A percentile compares a stretch with the other conserved stretches of the same genome.
Conservation (phyloP, 352 stramenopile genomes). For the Pythium dissimile region DNA sequence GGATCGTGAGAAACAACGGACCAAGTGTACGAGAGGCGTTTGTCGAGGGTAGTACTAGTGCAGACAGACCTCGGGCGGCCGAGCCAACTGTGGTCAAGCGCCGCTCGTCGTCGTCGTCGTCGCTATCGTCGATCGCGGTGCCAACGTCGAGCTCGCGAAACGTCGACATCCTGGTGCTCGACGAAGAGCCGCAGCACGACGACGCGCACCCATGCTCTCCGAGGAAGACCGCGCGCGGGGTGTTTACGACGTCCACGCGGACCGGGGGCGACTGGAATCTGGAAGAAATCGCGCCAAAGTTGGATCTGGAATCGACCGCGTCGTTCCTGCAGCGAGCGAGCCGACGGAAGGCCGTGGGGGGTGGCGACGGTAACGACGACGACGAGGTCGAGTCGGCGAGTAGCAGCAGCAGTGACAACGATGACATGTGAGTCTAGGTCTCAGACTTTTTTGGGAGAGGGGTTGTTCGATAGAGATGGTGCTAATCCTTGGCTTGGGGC, state of each 20-base stretch:
- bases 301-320: conserved; percentile 43
- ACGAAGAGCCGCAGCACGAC: conserved; percentile 28
- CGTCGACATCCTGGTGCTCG: conserved; percentile 60
- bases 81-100: conserved; percentile 2
- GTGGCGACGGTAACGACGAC: conserved; percentile 3
- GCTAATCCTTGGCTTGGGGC: neutral
- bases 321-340: conserved; percentile 21
- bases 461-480: too few relatives aligned
- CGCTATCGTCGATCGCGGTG: neutral
- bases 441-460: too few relatives aligned
- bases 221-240: conserved; percentile 42
- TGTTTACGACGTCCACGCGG: conserved; percentile 33
- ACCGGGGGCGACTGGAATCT: conserved; percentile 53
- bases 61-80: neutral
- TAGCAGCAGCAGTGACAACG: conserved; percentile 40
- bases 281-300: conserved; percentile 45
- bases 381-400: conserved; percentile 15
- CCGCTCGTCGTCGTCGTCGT: conserved; percentile 1
- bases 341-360: neutral
- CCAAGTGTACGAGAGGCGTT: conserved; percentile 49
- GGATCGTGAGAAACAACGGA: conserved; percentile 33
- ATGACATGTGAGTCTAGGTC: conserved; percentile 46
- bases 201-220: conserved; percentile 43
- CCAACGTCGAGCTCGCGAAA: conserved; percentile 20
- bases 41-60: conserved; percentile 23